Percentiles rank a stretch among this genome's conserved stretches.
Evolutionary conservation across 306 rosid genomes (phyloP).

Genomic region (Sesbania bispinosa): DNA sequence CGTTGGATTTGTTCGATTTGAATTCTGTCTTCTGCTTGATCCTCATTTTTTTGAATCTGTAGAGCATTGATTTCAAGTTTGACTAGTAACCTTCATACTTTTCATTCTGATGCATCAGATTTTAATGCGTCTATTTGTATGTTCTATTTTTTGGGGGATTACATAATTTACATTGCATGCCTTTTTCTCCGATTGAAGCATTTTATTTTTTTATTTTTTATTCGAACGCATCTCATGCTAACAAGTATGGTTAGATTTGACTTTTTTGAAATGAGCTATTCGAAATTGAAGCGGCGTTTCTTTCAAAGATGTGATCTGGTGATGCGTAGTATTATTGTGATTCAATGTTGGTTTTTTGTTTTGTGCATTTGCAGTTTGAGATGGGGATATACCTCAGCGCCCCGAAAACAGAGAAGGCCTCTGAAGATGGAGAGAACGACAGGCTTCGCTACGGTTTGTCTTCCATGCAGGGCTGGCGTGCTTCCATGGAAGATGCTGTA

Average conservation of each 20-base stretch:
- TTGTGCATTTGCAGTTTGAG: slow-evolving; percentile 23
- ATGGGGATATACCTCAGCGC: slow-evolving; percentile 90
- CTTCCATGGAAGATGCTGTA: slow-evolving; percentile 98
- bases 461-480: slow-evolving; percentile 99
- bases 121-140: background rate
- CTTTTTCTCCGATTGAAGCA: background rate
- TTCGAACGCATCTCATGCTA: background rate
- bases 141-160: background rate
- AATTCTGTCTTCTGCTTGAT: background rate
- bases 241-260: slow-evolving; percentile 8
- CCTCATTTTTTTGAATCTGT: background rate
- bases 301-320: slow-evolving; percentile 3
- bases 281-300: background rate
- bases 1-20: background rate
- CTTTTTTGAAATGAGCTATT: background rate
- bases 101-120: slow-evolving; percentile 1
- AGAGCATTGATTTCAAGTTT: background rate
- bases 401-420: slow-evolving; percentile 86
- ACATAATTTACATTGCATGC: slow-evolving; percentile 6
- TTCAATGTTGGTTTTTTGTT: slow-evolving; percentile 10
- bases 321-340: background rate
- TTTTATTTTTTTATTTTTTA: background rate
- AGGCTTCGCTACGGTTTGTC: slow-evolving; percentile 73
- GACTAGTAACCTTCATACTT: background rate
- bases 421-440: slow-evolving; percentile 80